Evolutionary conservation across 176 grass and related monocot species (phyloP).

Genomic region (Zoysia pacifica): DNA sequence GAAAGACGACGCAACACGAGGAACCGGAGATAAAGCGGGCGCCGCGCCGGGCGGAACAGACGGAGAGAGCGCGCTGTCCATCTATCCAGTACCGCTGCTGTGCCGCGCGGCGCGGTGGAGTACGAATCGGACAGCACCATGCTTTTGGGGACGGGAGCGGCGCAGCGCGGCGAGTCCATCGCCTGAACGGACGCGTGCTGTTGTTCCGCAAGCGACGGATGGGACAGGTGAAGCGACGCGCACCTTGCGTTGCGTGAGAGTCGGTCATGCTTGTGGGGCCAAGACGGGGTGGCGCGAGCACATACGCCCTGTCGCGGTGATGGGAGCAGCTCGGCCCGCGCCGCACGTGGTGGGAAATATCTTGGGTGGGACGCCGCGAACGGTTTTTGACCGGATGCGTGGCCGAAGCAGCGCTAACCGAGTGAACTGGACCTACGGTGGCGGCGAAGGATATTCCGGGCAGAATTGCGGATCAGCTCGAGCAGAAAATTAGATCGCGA

Average conservation of each 20-base stretch:
- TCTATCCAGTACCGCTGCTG: too few species aligned
- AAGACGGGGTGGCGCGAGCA: neutral
- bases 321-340: slow-evolving; percentile 47
- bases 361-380: neutral
- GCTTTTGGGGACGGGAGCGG: neutral
- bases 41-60: neutral
- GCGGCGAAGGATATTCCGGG: too few species aligned
- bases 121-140: neutral
- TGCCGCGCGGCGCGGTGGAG: neutral
- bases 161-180: neutral
- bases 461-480: too few species aligned
- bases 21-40: neutral
- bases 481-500: too few species aligned
- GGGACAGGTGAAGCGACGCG: slow-evolving; percentile 24
- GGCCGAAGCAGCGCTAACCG: neutral
- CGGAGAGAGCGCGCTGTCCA: too few species aligned
- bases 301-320: slow-evolving; percentile 43
- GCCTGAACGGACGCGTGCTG: neutral
- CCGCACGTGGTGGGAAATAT: slow-evolving; percentile 37
- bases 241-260: slow-evolving; percentile 1
- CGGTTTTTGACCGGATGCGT: slow-evolving; percentile 32
- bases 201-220: neutral
- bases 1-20: slow-evolving; percentile 16
- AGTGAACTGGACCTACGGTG: neutral
- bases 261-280: slow-evolving; percentile 21